Evolutionary conservation across 1,139 yeast species (phyloP), one percentile per base, ranked within the genome.

Genomic region (Geotrichum aggregatum): DNA sequence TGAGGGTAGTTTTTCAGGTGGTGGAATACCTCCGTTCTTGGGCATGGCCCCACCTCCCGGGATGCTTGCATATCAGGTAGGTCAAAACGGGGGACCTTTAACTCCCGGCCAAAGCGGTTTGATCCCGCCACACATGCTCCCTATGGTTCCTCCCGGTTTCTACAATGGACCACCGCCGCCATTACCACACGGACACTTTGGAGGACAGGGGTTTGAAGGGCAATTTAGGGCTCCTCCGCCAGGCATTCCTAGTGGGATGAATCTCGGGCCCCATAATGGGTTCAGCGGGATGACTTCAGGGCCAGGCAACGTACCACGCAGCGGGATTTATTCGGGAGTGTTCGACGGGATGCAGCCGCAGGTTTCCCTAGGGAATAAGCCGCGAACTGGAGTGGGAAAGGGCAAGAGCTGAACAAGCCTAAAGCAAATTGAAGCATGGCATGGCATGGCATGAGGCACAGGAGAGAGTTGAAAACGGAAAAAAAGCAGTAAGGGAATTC

Each of bases 1-100:
- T 13, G 46, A 40, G 6, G 45, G 45, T 11, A 38, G 34, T 11
- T 45, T 36, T 28, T 44, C 50, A 16, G 46, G 46, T 34, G 14
- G 19, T 34, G 38, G 38, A 34, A 5, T 16, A n/a, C 38, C 38
- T 34, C 38, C 38, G 6, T 34, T 5, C 38, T 6, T 34, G 38
- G 38, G 38, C 6, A 34, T 34, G n/a, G n/a, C n/a, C n/a, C n/a
- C n/a, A 16, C 28, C 8, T 5, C 28, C 28, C 28, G 38, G 38
- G 19, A 34, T 34, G 38, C 6, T 5, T 34, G 19, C 18, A 16
- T n/a, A 5, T 16, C 14, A 4, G 38, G 8, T 6, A 34, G 19
- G 14, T 10, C 14, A 34, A n/a, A 16, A 34, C 11, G 19, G 14
- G 38, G 19, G 38, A 10, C 18, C 28, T 5, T 8, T 24, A 8